Base-by-base conservation (phyloP, 2,329 filamentous ascomycete genomes). In the Cyclaneusma minus region DNA sequence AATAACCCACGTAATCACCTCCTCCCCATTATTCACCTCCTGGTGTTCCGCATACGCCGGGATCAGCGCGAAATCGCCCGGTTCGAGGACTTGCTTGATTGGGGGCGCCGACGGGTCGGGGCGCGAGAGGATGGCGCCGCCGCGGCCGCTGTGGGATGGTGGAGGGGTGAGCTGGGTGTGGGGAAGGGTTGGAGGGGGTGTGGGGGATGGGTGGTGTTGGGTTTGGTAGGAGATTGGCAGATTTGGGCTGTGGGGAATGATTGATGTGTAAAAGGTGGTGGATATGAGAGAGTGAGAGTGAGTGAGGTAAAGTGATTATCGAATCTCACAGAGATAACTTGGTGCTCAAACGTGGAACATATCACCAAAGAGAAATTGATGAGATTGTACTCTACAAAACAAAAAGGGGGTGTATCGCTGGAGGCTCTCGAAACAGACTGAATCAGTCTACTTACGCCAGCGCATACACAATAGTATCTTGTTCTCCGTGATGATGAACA, bases 11-110 rank as follows among this genome's bases (percentile, higher is more conserved):
- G 69, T 62, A 2, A 75, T 52, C 24, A 75, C 68, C 16, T 65
- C 60, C 22, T 71, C 66, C 2, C 62, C 62, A 19, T 78, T 64
- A 39, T 82, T 82, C 12, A 72, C 54, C 28, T 74, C 62, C 44
- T 80, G 73, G 48, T 82, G 73, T 44, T 82, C 74, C 1, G 68
- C 67, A 58, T 64, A 79, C 0, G 73, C 65, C 1, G 76, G 76
- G 8, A 82, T 63, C 29, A 79, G 59, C 3, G 72, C 73, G 47
- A 78, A 82, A 44, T 81, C 75, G 0, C 77, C 76, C 0, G 67
- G 57, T 2, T 48, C 48, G 5, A 83, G 55, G 11, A 64, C 53
- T 34, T 75, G 60, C 17, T n/a, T 63, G 60, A 33, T 60, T 61
- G 8, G 68, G n/a, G n/a, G n/a, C 62, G 21, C 62, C 57, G 13